A percentile compares a stretch with the other conserved stretches of the same genome.
Conservation (phyloP, 768 basidiomycete genomes). For the Cystofilobasidium capitatum region DNA sequence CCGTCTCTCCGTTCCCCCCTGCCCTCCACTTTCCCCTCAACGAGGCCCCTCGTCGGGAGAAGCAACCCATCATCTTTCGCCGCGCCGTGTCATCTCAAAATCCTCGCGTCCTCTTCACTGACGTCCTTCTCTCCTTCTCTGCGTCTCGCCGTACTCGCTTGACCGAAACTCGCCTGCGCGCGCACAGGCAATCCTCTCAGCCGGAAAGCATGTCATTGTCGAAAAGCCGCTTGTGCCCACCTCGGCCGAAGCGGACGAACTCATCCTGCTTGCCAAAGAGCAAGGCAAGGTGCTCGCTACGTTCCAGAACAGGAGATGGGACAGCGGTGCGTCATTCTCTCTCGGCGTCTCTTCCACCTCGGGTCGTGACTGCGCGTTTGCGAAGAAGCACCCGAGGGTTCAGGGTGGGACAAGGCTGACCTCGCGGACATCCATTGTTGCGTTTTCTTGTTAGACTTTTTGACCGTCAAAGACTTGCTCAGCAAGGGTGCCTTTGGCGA, state of each 20-base stretch:
- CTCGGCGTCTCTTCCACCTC: slow-evolving; percentile 34
- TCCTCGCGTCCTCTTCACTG: no score
- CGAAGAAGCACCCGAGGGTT: no score
- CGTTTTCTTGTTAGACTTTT: slow-evolving; percentile 50
- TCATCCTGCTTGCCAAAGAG: slow-evolving; percentile 51
- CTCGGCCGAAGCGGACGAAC: slow-evolving; percentile 50
- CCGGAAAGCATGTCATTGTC: slow-evolving; percentile 44
- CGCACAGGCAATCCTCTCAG: slow-evolving; percentile 10
- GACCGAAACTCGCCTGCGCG: background rate
- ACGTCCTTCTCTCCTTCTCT: background rate
- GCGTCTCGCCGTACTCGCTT: background rate
- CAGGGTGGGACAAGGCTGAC: no score
- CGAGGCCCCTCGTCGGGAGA: background rate
- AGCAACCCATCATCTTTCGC: no score
- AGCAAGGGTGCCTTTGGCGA: slow-evolving; percentile 47
- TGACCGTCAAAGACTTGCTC: slow-evolving; percentile 55
- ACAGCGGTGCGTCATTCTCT: slow-evolving; percentile 12
- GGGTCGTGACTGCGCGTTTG: no score
- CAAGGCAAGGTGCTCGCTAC: slow-evolving; percentile 53
- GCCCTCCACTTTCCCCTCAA: background rate
- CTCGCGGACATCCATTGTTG: no score
- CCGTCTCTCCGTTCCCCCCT: background rate
- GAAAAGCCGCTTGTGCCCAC: slow-evolving; percentile 70
- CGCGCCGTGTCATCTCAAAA: no score
- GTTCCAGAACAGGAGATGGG: slow-evolving; percentile 30